These are phyloP conservation scores for Exserohilum turcica DNA, from an alignment of 2,329 filamentous ascomycete genomes.

Conservation along the genomic window DNA sequence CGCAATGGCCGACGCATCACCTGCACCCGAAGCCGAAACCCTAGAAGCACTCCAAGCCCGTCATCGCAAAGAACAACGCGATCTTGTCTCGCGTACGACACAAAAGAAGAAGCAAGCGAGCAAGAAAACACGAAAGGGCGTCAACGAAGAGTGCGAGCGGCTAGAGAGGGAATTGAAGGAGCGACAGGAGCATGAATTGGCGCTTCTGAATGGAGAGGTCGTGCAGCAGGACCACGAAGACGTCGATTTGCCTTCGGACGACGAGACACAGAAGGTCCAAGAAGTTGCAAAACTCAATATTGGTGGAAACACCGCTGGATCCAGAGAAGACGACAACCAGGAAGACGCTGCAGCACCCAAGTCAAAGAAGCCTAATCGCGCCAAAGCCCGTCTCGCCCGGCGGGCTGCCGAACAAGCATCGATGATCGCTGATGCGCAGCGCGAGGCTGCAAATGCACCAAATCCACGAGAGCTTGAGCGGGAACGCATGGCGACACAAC, in stretches of 20 bases:
- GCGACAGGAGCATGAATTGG: constrained; percentile 58
- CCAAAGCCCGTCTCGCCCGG: constrained; percentile 88
- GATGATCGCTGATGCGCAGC: constrained; percentile 67
- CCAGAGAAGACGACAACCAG: constrained; percentile 5
- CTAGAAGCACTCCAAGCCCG: constrained; percentile 79
- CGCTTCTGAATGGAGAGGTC: constrained; percentile 44
- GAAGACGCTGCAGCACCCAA: constrained; percentile 6
- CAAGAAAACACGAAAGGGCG: constrained; percentile 70
- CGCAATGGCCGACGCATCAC: constrained; percentile 16
- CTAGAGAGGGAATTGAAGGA: constrained; percentile 63
- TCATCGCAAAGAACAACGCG: constrained; percentile 86
- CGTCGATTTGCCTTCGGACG: not conserved
- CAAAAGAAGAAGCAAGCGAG: constrained; percentile 97
- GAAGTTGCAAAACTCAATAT: constrained; percentile 18
- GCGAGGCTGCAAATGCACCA: constrained; percentile 67
- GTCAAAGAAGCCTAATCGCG: constrained; percentile 80
- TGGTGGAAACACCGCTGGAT: not conserved
- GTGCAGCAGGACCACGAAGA: constrained; percentile 18
- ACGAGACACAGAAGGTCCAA: constrained; percentile 19
- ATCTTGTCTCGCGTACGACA: constrained; percentile 82
- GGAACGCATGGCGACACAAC: constrained; percentile 69
- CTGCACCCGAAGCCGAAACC: constrained; percentile 18
- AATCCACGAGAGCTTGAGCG: constrained; percentile 47
- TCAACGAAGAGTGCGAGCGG: constrained; percentile 66
- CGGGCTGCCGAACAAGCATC: constrained; percentile 84